Conservation (phyloP, 73 alveolate genomes). For the Effrenium voratum region DNA sequence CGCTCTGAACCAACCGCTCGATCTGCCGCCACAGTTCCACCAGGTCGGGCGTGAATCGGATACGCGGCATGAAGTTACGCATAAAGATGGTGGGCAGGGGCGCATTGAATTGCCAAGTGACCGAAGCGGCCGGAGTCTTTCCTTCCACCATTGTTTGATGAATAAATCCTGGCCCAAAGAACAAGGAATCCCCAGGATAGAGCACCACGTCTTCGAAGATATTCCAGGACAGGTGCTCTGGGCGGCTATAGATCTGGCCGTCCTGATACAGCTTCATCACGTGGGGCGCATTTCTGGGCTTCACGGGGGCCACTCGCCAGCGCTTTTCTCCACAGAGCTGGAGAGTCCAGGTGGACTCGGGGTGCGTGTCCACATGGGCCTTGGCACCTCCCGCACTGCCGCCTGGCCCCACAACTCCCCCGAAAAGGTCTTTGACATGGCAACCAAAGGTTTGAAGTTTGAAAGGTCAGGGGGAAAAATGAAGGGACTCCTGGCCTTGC, state of each 20-base stretch:
- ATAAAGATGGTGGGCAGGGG: slow-evolving; percentile 58
- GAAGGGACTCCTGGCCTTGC: too few species aligned
- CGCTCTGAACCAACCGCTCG: not conserved
- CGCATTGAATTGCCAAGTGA: slow-evolving; percentile 73
- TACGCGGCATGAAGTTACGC: slow-evolving; percentile 64
- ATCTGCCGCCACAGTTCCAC: slow-evolving; percentile 46
- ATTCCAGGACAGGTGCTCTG: slow-evolving; percentile 61
- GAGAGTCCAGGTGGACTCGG: slow-evolving; percentile 80
- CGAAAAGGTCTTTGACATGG: too few species aligned
- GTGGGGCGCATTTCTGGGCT: slow-evolving; percentile 56
- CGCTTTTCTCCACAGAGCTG: slow-evolving; percentile 88
- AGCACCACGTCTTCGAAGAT: slow-evolving; percentile 58
- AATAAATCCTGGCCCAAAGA: slow-evolving; percentile 73
- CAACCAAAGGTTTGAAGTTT: too few species aligned
- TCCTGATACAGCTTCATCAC: slow-evolving; percentile 84
- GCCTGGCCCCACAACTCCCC: too few species aligned
- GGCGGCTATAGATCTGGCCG: slow-evolving; percentile 61
- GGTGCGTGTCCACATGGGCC: slow-evolving; percentile 76
- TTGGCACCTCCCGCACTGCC: slow-evolving; percentile 41
- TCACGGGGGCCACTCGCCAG: slow-evolving; percentile 68
- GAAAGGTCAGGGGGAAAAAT: too few species aligned
- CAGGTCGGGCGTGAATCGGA: slow-evolving; percentile 74
- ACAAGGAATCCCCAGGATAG: slow-evolving; percentile 57
- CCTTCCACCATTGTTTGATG: slow-evolving; percentile 24
- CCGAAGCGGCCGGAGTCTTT: slow-evolving; percentile 22